Conservation (phyloP, 1,284 basidiomycete genomes). For the Uromyces viciae-fabae region DNA sequence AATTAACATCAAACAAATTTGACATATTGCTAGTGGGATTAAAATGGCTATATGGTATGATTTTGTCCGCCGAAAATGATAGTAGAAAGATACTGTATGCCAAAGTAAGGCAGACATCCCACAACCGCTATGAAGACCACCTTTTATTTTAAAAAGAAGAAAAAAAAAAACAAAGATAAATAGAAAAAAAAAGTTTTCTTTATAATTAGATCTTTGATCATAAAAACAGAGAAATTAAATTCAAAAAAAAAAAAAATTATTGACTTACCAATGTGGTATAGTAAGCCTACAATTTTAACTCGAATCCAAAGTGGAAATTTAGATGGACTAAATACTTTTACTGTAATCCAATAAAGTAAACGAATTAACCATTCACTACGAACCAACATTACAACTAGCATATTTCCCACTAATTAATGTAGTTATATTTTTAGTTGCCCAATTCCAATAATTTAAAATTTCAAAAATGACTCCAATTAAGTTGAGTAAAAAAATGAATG, state of each 20-base stretch:
- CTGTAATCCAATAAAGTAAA: constrained; percentile 61
- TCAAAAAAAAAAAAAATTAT: not conserved
- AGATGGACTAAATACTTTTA: constrained; percentile 32
- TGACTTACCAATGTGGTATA: constrained; percentile 42
- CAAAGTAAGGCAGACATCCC: constrained; percentile 36
- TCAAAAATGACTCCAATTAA: too few species aligned
- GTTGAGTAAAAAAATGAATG: too few species aligned
- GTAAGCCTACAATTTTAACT: constrained; percentile 18
- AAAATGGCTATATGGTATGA: not conserved
- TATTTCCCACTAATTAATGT: constrained; percentile 61
- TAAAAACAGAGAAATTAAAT: not conserved
- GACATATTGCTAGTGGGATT: not conserved
- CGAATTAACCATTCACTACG: constrained; percentile 65
- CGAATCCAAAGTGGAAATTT: constrained; percentile 9
- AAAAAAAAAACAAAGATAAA: not conserved
- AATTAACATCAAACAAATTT: not conserved
- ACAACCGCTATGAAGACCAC: constrained; percentile 44
- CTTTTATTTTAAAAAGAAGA: not conserved
- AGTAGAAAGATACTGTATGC: not conserved
- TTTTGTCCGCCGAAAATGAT: not conserved
- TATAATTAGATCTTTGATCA: not conserved
- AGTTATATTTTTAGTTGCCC: not conserved
- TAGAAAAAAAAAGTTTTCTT: not conserved
- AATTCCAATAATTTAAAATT: constrained; percentile 25
- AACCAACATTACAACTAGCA: constrained; percentile 61